Conservation (phyloP, 495 filamentous ascomycete species). For the Parachaetomium inaequale region DNA sequence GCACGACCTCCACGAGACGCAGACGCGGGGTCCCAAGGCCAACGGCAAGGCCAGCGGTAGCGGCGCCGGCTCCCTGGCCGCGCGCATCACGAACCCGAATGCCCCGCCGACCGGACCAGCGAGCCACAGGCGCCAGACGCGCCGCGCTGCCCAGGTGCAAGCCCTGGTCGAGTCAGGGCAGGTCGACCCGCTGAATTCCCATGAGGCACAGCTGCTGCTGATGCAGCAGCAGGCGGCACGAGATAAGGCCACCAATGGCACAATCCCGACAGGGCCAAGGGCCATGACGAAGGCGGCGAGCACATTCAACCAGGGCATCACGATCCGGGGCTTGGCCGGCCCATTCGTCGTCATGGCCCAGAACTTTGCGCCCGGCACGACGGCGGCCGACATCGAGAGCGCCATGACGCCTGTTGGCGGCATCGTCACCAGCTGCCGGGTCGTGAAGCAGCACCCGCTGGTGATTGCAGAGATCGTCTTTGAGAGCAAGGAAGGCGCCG, state of each 20-base stretch:
- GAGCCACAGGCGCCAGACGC: conserved; percentile 20
- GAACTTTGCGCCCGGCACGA: conserved; percentile 92
- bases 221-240: conserved; percentile 18
- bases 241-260: conserved; percentile 8
- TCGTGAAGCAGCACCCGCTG: conserved; percentile 66
- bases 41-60: conserved; percentile 8
- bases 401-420: conserved; percentile 73
- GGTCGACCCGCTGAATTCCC: too few species aligned
- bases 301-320: conserved; percentile 51
- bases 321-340: conserved; percentile 74
- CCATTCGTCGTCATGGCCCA: conserved; percentile 79
- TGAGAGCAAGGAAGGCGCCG: conserved; percentile 69
- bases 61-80: conserved; percentile 36
- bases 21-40: conserved; percentile 33
- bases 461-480: conserved; percentile 87
- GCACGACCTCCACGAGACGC: conserved; percentile 49
- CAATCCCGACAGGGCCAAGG: conserved; percentile 11
- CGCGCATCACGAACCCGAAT: conserved; percentile 43
- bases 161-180: conserved; percentile 31
- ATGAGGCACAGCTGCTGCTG: conserved; percentile 21
- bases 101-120: conserved; percentile 23
- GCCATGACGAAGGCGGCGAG: background rate
- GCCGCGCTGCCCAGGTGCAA: conserved; percentile 33
- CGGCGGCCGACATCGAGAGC: conserved; percentile 88
- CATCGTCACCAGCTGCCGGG: conserved; percentile 64